Conservation (phyloP, 116 monocot genomes). For the Thalassia testudinum region DNA sequence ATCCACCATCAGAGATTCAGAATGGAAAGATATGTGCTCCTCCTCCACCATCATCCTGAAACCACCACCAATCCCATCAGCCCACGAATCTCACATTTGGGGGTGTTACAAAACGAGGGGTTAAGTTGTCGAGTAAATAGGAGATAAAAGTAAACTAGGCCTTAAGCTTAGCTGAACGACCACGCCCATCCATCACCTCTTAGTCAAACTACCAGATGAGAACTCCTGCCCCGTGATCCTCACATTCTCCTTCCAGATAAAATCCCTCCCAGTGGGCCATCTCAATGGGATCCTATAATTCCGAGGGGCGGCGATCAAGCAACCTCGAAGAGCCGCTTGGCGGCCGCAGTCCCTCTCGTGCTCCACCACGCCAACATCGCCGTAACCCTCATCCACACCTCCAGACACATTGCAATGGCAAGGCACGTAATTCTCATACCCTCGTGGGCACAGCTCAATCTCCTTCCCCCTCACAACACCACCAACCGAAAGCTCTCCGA, state of each 20-base stretch:
- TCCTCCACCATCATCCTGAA: slow-evolving; percentile 95
- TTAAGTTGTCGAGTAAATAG: not conserved
- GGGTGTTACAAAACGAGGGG: not conserved
- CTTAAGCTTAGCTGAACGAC: no score
- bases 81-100: no score
- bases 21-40: no score
- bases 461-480: slow-evolving; percentile 37
- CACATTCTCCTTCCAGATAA: slow-evolving; percentile 98
- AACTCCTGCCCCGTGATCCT: slow-evolving; percentile 92
- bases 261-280: no score
- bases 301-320: slow-evolving; percentile 58
- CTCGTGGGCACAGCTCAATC: slow-evolving; percentile 40
- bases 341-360: slow-evolving; percentile 37
- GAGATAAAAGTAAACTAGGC: no score
- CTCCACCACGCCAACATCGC: slow-evolving; percentile 8
- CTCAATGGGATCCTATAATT: slow-evolving; percentile 87
- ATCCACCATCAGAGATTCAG: slow-evolving; percentile 81
- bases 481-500: slow-evolving; percentile 48
- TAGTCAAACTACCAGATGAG: slow-evolving; percentile 89
- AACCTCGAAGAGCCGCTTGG: slow-evolving; percentile 10
- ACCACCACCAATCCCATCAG: no score
- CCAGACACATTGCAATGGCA: slow-evolving; percentile 63
- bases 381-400: slow-evolving; percentile 16
- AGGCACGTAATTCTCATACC: slow-evolving; percentile 71
- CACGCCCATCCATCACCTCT: slow-evolving; percentile 65